Percentiles rank a stretch among this genome's conserved stretches.
These are phyloP conservation scores for Astrothelium macrocarpum DNA, from an alignment of 495 filamentous ascomycete species.

Conservation along the genomic window DNA sequence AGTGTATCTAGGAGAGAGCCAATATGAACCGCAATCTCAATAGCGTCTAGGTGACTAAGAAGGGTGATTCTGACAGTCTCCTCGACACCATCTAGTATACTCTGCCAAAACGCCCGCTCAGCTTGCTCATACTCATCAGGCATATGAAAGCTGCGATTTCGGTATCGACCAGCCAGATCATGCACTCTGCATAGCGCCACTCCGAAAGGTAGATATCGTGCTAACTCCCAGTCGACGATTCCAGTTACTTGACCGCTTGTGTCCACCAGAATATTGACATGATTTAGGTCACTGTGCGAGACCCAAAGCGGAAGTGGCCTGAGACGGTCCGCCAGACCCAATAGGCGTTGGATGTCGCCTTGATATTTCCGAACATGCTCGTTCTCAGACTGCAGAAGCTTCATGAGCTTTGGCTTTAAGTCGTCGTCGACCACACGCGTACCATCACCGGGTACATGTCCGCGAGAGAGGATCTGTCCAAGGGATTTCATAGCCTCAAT, in stretches of 20 bases:
- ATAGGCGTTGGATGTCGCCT: not conserved
- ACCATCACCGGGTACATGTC: not conserved
- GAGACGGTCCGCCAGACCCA: constrained; percentile 22
- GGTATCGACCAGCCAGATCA: constrained; percentile 17
- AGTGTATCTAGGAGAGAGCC: constrained; percentile 24
- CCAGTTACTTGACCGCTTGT: constrained; percentile 26
- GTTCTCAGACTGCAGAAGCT: not conserved
- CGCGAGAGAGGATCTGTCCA: not conserved
- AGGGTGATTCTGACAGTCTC: constrained; percentile 12
- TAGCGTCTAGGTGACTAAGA: constrained; percentile 13
- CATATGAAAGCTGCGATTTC: constrained; percentile 22
- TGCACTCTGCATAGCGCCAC: not conserved
- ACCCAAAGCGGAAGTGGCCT: constrained; percentile 28
- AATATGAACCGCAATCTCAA: constrained; percentile 23
- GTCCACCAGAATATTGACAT: constrained; percentile 30
- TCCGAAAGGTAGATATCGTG: not conserved
- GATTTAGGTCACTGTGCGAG: constrained; percentile 29
- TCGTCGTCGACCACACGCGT: not conserved
- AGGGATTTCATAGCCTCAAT: not conserved
- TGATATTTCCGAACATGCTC: not conserved
- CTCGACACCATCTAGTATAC: constrained; percentile 16
- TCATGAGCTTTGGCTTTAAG: not conserved
- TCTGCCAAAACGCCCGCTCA: constrained; percentile 26
- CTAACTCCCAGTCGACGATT: constrained; percentile 23
- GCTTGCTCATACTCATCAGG: constrained; percentile 26